phyloP scores from a whole-genome alignment of 495 filamentous ascomycete genomes.

The Penicillium canariense region DNA sequence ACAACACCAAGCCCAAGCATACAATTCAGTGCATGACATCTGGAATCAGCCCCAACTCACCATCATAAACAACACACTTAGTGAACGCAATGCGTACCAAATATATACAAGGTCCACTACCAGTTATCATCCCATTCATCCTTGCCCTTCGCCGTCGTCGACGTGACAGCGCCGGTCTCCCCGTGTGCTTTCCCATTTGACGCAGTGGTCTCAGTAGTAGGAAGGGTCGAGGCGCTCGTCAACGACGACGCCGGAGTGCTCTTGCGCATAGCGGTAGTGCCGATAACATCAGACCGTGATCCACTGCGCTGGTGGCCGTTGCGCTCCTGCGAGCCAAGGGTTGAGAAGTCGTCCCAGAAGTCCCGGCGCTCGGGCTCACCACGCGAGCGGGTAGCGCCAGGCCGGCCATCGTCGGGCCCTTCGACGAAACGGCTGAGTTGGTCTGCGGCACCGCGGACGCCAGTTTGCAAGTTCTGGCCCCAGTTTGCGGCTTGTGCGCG shows the following conservation, averaged over 20 bases:
- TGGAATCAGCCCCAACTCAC: not conserved
- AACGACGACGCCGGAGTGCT: constrained; percentile 39
- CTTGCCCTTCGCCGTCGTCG: constrained; percentile 39
- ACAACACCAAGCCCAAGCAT: no score
- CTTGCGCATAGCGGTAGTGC: constrained; percentile 71
- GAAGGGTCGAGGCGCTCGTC: constrained; percentile 13
- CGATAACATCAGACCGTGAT: constrained; percentile 53
- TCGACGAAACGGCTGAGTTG: constrained; percentile 83
- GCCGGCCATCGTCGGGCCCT: constrained; percentile 42
- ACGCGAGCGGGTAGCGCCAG: constrained; percentile 6
- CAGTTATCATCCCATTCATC: constrained; percentile 69
- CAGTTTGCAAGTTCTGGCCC: constrained; percentile 61
- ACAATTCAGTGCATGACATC: constrained; percentile 12
- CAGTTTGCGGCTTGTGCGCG: constrained; percentile 64
- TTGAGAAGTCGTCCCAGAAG: constrained; percentile 83
- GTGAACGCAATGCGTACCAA: constrained; percentile 2
- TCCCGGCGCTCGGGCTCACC: constrained; percentile 69
- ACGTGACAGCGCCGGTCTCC: constrained; percentile 29
- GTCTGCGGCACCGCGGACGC: constrained; percentile 69
- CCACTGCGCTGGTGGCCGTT: constrained; percentile 34
- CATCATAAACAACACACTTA: constrained; percentile 4
- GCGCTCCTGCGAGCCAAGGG: constrained; percentile 55
- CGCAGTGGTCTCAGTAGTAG: constrained; percentile 29
- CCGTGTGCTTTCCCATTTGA: constrained; percentile 37
- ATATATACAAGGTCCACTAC: constrained; percentile 35